Conservation (phyloP, 108 stramenopile genomes). For the Aurantiochytrium sp. region DNA sequence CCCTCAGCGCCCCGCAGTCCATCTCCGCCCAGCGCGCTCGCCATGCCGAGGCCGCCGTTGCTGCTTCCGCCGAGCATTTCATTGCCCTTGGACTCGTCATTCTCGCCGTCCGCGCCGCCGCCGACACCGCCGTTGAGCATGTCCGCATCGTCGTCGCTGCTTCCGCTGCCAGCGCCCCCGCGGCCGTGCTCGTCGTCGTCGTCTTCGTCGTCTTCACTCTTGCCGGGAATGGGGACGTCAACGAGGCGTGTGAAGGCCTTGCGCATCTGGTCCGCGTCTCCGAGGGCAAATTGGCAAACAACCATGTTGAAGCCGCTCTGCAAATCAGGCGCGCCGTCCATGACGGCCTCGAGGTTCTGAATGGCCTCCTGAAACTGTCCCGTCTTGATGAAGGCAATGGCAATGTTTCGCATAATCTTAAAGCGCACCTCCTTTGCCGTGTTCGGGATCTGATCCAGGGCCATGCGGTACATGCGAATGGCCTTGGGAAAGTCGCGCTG, state of each 20-base stretch:
- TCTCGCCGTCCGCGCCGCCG: constrained; percentile 28
- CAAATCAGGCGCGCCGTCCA: constrained; percentile 57
- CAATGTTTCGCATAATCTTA: constrained; percentile 74
- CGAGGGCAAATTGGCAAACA: constrained; percentile 70
- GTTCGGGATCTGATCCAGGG: constrained; percentile 66
- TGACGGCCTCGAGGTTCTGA: constrained; percentile 63
- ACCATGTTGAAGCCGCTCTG: constrained; percentile 75
- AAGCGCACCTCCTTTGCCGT: constrained; percentile 58
- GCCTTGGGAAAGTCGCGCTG: constrained; percentile 67
- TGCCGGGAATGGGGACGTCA: constrained; percentile 38
- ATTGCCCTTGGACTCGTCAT: neutral
- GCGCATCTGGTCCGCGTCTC: constrained; percentile 62
- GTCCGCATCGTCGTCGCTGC: constrained; percentile 27
- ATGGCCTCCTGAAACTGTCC: constrained; percentile 72
- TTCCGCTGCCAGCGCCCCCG: constrained; percentile 27
- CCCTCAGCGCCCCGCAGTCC: too few relatives aligned
- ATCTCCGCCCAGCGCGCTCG: too few relatives aligned
- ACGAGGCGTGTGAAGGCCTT: constrained; percentile 53
- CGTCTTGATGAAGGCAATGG: constrained; percentile 66
- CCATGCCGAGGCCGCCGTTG: too few relatives aligned
- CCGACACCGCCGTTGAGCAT: constrained; percentile 34
- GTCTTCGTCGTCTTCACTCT: neutral
- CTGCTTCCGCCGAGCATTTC: neutral
- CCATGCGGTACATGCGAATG: constrained; percentile 77
- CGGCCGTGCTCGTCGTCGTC: constrained; percentile 29